Conservation (phyloP, 2,329 filamentous ascomycete species). For the Mollisia scopiformis region DNA sequence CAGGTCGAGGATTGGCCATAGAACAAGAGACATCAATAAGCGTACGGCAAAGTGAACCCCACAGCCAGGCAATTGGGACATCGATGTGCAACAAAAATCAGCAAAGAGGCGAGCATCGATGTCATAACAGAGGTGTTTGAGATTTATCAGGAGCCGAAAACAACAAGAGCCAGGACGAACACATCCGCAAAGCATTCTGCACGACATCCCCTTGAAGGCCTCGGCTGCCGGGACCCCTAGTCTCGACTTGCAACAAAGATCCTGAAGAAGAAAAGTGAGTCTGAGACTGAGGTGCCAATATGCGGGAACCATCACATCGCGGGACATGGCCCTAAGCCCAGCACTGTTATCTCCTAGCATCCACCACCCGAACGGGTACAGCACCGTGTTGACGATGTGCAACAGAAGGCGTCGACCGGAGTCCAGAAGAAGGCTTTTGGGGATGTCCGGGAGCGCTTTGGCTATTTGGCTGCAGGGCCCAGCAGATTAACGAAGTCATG, state of each 20-base stretch:
- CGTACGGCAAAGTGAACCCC: no score
- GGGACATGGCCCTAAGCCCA: neutral
- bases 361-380: neutral
- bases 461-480: no score
- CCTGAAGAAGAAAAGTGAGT: neutral
- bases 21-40: no score
- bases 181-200: neutral
- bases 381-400: neutral
- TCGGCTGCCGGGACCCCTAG: neutral
- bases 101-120: no score
- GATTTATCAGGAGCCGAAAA: neutral
- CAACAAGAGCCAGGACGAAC: neutral
- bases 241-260: neutral
- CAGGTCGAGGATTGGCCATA: no score
- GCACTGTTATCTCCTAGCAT: neutral
- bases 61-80: no score
- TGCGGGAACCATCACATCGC: neutral
- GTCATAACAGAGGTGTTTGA: no score
- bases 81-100: no score
- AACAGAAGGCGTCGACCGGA: neutral
- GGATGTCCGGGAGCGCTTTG: neutral
- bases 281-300: neutral
- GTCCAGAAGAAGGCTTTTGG: neutral
- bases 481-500: no score
- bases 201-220: neutral